Percentiles rank a stretch among this genome's conserved stretches.
Conservation (phyloP, 352 stramenopile species). For the Elongisporangium undulatum region DNA sequence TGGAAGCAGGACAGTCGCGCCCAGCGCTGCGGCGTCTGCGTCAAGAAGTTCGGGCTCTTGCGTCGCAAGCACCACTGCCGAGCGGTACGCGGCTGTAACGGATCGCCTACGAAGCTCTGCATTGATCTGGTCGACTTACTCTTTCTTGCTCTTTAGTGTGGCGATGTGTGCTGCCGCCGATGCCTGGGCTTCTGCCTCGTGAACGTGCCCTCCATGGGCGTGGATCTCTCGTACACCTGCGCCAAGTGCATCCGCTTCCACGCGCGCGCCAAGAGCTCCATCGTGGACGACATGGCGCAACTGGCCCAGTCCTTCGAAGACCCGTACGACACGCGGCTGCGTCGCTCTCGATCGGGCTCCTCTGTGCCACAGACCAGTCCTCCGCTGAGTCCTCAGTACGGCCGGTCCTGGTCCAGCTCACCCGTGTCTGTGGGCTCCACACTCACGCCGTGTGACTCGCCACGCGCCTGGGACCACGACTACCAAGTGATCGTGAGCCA, state of each 20-base stretch:
- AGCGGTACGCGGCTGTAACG: slow-evolving; percentile 30
- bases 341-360: slow-evolving; percentile 14
- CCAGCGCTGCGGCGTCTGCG: slow-evolving; percentile 50
- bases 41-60: slow-evolving; percentile 62
- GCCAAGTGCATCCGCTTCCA: slow-evolving; percentile 46
- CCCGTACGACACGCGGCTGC: slow-evolving; percentile 15
- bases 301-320: slow-evolving; percentile 36
- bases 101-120: not conserved
- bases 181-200: slow-evolving; percentile 71
- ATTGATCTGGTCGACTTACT: slow-evolving; percentile 7
- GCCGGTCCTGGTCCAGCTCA: slow-evolving; percentile 1
- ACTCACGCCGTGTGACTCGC: slow-evolving; percentile 27
- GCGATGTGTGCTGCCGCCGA: slow-evolving; percentile 61
- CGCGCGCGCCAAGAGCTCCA: slow-evolving; percentile 14
- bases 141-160: slow-evolving; percentile 40
- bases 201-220: slow-evolving; percentile 49
- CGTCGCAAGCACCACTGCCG: slow-evolving; percentile 67
- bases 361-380: slow-evolving; percentile 2
- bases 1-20: slow-evolving; percentile 54
- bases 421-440: slow-evolving; percentile 27
- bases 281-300: slow-evolving; percentile 39
- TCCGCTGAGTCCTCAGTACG: slow-evolving; percentile 2
- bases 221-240: slow-evolving; percentile 68
- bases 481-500: slow-evolving; percentile 73
- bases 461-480: slow-evolving; percentile 15